Evolutionary conservation across 2,329 filamentous ascomycete species (phyloP).

Genomic region (Pseudogymnoascus sp.): DNA sequence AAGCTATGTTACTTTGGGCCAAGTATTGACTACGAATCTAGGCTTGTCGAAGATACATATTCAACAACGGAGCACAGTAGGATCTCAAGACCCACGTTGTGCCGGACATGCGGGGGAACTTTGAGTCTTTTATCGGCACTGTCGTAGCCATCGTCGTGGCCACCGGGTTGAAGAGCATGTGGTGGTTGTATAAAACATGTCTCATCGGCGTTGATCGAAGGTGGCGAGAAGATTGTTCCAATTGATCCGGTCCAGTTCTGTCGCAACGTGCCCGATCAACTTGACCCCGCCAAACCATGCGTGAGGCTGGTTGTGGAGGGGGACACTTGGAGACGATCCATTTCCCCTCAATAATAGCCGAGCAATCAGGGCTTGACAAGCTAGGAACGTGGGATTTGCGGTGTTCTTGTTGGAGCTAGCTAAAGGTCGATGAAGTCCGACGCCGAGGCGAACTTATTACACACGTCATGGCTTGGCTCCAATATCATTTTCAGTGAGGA

Average conservation of each 20-base stretch:
- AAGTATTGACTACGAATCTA: conserved; percentile 3
- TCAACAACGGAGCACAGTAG: neutral
- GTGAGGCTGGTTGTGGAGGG: neutral
- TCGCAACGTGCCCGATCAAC: conserved; percentile 5
- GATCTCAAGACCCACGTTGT: neutral
- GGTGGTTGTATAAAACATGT: neutral
- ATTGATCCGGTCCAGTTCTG: conserved; percentile 5
- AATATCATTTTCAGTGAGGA: neutral
- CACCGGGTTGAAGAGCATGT: neutral
- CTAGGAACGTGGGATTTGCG: conserved; percentile 5
- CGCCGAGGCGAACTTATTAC: neutral
- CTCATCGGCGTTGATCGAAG: conserved; percentile 5
- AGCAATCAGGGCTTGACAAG: neutral
- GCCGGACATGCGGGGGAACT: neutral
- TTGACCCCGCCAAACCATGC: conserved; percentile 9
- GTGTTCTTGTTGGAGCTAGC: conserved; percentile 4
- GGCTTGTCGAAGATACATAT: conserved; percentile 5
- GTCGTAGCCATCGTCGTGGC: neutral
- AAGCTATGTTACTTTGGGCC: neutral
- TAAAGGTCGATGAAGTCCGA: neutral
- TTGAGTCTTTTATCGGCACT: neutral
- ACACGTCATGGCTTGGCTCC: neutral
- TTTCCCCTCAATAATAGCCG: conserved; percentile 8
- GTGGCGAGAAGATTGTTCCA: neutral
- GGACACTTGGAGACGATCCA: neutral